These are phyloP conservation scores for Bullera alba DNA, from an alignment of 768 basidiomycete species.

Conservation along the genomic window DNA sequence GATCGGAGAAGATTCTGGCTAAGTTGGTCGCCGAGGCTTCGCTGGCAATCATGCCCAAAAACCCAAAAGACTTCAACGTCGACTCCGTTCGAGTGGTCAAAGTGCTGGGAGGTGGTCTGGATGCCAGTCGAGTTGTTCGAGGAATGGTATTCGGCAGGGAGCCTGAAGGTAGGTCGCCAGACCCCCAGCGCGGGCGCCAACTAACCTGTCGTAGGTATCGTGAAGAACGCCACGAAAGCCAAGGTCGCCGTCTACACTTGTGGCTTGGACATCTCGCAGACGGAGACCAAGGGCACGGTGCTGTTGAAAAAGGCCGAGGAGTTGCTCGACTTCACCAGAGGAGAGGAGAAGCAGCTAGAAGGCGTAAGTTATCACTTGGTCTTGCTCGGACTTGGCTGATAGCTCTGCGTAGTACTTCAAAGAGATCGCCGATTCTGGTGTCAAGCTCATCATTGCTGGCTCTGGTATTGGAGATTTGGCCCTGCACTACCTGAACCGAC, in stretches of 20 bases:
- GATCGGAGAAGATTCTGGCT: constrained; percentile 75
- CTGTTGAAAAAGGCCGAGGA: constrained; percentile 91
- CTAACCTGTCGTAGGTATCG: constrained; percentile 52
- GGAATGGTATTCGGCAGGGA: constrained; percentile 98
- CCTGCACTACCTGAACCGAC: constrained; percentile 89
- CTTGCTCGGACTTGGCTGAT: not conserved
- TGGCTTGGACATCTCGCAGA: constrained; percentile 86
- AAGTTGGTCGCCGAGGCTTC: constrained; percentile 87
- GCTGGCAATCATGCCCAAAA: constrained; percentile 69
- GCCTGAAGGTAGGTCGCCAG: constrained; percentile 70
- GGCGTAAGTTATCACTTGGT: constrained; percentile 50
- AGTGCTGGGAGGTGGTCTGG: constrained; percentile 90
- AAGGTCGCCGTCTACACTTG: constrained; percentile 96
- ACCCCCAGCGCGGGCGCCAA: not conserved
- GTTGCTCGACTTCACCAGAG: constrained; percentile 91
- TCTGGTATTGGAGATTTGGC: constrained; percentile 91
- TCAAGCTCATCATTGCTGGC: constrained; percentile 89
- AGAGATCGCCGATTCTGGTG: constrained; percentile 92
- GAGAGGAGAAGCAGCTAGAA: constrained; percentile 94
- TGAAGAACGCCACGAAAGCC: constrained; percentile 74
- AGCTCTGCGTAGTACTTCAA: constrained; percentile 66
- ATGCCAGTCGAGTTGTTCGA: constrained; percentile 75
- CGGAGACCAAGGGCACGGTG: constrained; percentile 98
- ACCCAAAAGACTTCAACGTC: constrained; percentile 89
- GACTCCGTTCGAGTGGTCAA: constrained; percentile 98